Conservation (phyloP, 2,329 filamentous ascomycete species). For the Celoporthe dispersa region DNA sequence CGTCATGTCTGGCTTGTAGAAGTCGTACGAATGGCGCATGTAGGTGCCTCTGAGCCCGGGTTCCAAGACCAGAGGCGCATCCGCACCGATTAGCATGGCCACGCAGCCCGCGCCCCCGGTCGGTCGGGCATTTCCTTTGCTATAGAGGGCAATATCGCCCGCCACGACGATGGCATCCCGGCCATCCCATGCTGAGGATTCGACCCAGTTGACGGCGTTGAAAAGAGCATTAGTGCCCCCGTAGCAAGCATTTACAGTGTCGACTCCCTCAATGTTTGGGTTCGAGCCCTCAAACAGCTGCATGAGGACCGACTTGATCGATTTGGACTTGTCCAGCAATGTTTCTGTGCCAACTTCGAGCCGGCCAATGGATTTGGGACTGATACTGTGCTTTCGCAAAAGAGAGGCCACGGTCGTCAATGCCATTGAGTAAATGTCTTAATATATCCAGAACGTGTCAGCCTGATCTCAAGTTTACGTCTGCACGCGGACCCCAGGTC, state of each 20-base stretch:
- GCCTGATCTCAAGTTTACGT: no score
- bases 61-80: constrained; percentile 77
- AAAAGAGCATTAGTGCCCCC: constrained; percentile 84
- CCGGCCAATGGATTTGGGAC: constrained; percentile 76
- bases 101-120: constrained; percentile 81
- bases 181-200: constrained; percentile 86
- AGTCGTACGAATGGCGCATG: constrained; percentile 81
- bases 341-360: constrained; percentile 88
- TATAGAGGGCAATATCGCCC: constrained; percentile 84
- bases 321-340: constrained; percentile 87
- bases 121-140: constrained; percentile 80
- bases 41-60: constrained; percentile 79
- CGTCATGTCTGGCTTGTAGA: no score
- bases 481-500: no score
- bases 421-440: constrained; percentile 87
- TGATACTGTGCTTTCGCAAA: constrained; percentile 81
- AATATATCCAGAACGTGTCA: no score
- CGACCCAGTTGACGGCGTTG: constrained; percentile 84
- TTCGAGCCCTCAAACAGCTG: constrained; percentile 84
- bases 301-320: constrained; percentile 87
- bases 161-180: constrained; percentile 79
- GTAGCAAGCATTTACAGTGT: constrained; percentile 86
- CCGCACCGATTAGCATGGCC: constrained; percentile 77
- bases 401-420: constrained; percentile 79
- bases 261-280: constrained; percentile 82